Evolutionary conservation across 805 yeast genomes (phyloP), one percentile per base, ranked within the genome.

Genomic region (Ogataea salicorniae): DNA sequence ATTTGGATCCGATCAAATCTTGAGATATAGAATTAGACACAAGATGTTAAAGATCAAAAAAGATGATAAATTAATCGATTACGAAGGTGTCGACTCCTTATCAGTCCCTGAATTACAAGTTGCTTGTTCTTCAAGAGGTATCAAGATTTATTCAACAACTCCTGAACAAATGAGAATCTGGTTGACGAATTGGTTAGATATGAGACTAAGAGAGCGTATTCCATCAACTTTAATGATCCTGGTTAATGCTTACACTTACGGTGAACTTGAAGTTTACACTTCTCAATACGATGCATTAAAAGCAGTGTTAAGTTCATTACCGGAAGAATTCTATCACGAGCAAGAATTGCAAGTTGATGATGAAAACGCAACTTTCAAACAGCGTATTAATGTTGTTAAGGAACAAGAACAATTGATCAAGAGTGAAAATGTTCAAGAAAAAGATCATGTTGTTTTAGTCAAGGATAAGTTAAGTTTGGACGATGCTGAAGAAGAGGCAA

Each of bases 51-150:
- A 81, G 57, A 89, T 91, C 66, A 91, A 89, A 67, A 81, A 81
- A 56, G 99, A 92, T 69, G 99, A 92, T 67, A 81, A 83, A 59
- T 83, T 86, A 45, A 89, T 92, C 55, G 94, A 85, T 58, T 89
- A 88, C 64, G 99, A 92, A 71, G 97, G 97, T 45, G 91, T 90
- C 43, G 88, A 83, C 43, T 73, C 87, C 4, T 75, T 92, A 57
- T 79, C 91, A 9, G 77, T 84, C n/a, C 77, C 81, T 11, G 99
- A 92, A 70, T 75, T 94, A 52, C 91, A 88, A 65, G 74, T 75
- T 46, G 97, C 97, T 2, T 91, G 97, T 72, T 85, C 88, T 45
- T 87, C 94, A 39, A 81, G 99, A 69, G 98, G 99, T 63, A 87
- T 94, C 67, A 85, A 78, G 64, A 80, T 91, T 14, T 75, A 74